These are phyloP conservation scores for Juncus effusus DNA, from an alignment of 176 grass and related monocot species.

Conservation along the genomic window DNA sequence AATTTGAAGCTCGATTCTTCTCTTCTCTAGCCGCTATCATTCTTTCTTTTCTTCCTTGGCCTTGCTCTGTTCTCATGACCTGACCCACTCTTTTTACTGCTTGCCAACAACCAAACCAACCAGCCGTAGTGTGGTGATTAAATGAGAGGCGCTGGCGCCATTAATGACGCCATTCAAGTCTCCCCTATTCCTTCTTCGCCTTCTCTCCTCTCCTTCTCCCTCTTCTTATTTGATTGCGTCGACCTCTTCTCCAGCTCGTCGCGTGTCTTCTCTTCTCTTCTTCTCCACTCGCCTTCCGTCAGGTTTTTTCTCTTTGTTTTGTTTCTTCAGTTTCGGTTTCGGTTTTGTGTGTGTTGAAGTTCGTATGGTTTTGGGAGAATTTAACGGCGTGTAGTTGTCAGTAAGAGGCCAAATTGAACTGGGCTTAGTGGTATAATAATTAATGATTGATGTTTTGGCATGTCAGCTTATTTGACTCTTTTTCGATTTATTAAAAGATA, in stretches of 20 bases:
- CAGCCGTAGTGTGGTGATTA: not conserved
- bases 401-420: not conserved
- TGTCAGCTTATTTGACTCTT: not conserved
- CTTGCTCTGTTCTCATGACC: not conserved
- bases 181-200: constrained; percentile 26
- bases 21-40: not conserved
- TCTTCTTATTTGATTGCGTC: constrained; percentile 1
- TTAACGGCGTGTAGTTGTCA: not conserved
- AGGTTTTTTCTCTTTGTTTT: constrained; percentile 27
- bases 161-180: constrained; percentile 61
- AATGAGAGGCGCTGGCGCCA: constrained; percentile 40
- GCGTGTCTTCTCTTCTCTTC: constrained; percentile 24
- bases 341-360: not conserved
- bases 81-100: not conserved
- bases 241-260: not conserved
- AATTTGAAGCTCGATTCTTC: too few species aligned
- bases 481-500: not conserved
- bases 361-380: constrained; percentile 29
- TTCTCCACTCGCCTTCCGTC: constrained; percentile 10
- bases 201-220: constrained; percentile 7
- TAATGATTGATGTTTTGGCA: too few species aligned
- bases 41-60: not conserved
- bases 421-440: not conserved
- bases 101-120: not conserved
- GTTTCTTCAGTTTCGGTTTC: not conserved